phyloP scores from a whole-genome alignment of 164 flowering plant species.

The Vitis cinerea region DNA sequence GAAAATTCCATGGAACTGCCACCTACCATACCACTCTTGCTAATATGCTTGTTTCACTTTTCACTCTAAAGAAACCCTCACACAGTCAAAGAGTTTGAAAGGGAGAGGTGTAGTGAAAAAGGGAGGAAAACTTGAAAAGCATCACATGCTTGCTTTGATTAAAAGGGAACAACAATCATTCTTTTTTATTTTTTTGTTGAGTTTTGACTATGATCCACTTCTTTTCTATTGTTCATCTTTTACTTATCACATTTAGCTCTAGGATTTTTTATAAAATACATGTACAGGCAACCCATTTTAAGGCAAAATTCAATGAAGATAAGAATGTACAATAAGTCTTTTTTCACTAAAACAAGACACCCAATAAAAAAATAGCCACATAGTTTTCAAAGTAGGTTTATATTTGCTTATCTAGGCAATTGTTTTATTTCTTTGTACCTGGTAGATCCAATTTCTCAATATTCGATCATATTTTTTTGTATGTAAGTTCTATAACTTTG shows the following conservation, averaged over 20 bases:
- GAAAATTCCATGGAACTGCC: neutral
- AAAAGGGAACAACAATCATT: constrained; percentile 15
- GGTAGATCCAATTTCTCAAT: too few species aligned
- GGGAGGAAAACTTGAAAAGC: constrained; percentile 7
- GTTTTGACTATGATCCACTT: constrained; percentile 4
- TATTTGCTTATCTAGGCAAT: too few species aligned
- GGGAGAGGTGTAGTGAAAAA: constrained; percentile 1
- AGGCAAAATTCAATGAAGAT: too few species aligned
- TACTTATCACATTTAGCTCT: constrained; percentile 2
- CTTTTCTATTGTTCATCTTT: neutral
- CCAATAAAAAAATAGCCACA: too few species aligned
- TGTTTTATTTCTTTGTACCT: too few species aligned
- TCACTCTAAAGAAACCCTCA: neutral
- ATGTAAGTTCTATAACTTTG: too few species aligned
- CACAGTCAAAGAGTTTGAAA: constrained; percentile 8
- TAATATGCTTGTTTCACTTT: neutral
- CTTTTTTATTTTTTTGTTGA: neutral
- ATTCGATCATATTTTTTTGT: too few species aligned
- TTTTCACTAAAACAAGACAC: too few species aligned
- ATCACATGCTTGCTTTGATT: constrained; percentile 16
- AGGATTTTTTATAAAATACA: neutral
- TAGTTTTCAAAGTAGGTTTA: too few species aligned
- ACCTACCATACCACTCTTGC: neutral
- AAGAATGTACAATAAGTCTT: too few species aligned
- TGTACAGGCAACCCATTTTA: too few species aligned